phyloP scores from a whole-genome alignment of 352 stramenopile genomes.

The Pythium sp. region DNA sequence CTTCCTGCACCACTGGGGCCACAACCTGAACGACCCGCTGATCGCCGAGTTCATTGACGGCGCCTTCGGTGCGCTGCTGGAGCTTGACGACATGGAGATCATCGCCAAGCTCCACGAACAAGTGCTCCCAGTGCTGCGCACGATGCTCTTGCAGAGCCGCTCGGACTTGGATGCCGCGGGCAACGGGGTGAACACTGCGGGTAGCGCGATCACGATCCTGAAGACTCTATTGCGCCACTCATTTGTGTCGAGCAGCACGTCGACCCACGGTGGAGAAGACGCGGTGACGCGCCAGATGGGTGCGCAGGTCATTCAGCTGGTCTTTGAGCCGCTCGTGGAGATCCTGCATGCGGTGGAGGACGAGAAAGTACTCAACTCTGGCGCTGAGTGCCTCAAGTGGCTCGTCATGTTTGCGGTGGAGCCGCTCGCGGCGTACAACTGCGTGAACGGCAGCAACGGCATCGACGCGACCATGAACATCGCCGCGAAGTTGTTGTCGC shows the following conservation, averaged over 20 bases:
- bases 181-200: constrained; percentile 61
- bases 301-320: constrained; percentile 59
- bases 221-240: constrained; percentile 76
- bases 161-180: constrained; percentile 42
- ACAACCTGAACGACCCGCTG: constrained; percentile 75
- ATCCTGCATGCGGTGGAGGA: constrained; percentile 64
- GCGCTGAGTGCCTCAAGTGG: constrained; percentile 83
- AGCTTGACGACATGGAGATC: constrained; percentile 59
- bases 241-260: constrained; percentile 39
- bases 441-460: constrained; percentile 36
- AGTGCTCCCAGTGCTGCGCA: constrained; percentile 55
- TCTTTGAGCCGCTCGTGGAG: constrained; percentile 70
- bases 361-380: constrained; percentile 71
- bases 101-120: constrained; percentile 57
- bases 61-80: constrained; percentile 60
- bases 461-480: constrained; percentile 71
- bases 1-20: constrained; percentile 65
- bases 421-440: constrained; percentile 50
- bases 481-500: constrained; percentile 67
- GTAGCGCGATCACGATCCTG: constrained; percentile 62
- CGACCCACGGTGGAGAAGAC: constrained; percentile 24
- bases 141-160: constrained; percentile 56
- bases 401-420: constrained; percentile 78
- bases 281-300: constrained; percentile 44
- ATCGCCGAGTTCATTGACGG: constrained; percentile 71